phyloP scores from a whole-genome alignment of 1,284 basidiomycete species.

The Puccinia coronata region DNA sequence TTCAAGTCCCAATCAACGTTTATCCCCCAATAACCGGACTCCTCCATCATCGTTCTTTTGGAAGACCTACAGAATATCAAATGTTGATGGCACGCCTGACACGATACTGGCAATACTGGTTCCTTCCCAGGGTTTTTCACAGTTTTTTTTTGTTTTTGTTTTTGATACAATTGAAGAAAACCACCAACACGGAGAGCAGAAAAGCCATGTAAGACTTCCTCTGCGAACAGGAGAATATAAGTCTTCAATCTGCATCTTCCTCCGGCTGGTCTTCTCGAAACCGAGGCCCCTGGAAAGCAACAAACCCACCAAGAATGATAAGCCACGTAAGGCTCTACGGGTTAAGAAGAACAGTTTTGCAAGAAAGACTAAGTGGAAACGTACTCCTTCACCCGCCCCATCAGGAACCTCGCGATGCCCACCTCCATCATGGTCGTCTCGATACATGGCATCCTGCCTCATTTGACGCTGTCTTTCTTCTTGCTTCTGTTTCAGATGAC shows the following conservation, averaged over 20 bases:
- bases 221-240: not conserved
- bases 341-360: not conserved
- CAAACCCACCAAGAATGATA: not conserved
- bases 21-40: no score
- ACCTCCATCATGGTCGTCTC: conserved; percentile 73
- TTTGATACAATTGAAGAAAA: not conserved
- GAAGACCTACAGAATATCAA: no score
- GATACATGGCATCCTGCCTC: conserved; percentile 79
- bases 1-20: no score
- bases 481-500: conserved; percentile 69
- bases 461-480: conserved; percentile 74
- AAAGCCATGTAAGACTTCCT: not conserved
- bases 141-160: not conserved
- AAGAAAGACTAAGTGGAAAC: not conserved
- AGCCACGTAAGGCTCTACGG: not conserved
- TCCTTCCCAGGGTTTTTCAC: no score
- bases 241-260: conserved; percentile 32
- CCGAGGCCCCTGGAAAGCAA: conserved; percentile 13
- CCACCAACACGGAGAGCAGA: not conserved
- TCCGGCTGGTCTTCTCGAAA: conserved; percentile 44
- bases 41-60: no score
- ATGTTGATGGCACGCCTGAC: no score
- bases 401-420: conserved; percentile 72
- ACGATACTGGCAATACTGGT: no score
- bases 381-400: conserved; percentile 45